Percentiles rank a stretch among this genome's conserved stretches.
These are phyloP conservation scores for Nakazawaea siamensis DNA, from an alignment of 805 yeast genomes.

Conservation along the genomic window DNA sequence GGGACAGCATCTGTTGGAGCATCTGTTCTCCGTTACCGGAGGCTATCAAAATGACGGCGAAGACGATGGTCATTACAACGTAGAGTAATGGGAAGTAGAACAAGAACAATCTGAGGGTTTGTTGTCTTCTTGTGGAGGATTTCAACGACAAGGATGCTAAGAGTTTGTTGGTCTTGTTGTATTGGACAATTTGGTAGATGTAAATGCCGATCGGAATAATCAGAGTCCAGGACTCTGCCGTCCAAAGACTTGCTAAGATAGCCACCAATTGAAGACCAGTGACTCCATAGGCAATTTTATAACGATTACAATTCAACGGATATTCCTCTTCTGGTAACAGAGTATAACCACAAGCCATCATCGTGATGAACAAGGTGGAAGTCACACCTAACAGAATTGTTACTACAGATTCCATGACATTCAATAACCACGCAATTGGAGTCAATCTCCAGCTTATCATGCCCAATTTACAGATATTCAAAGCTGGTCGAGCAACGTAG, in stretches of 20 bases:
- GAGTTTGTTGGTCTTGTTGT: slow-evolving; percentile 1
- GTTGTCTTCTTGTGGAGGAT: slow-evolving; percentile 4
- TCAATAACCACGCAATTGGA: not conserved
- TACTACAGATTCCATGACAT: not conserved
- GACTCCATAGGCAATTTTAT: not conserved
- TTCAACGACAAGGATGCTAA: slow-evolving; percentile 3
- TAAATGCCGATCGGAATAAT: not conserved
- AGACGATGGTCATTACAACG: not conserved
- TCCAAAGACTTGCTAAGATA: not conserved
- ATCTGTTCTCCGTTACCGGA: too few species aligned
- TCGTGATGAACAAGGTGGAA: not conserved
- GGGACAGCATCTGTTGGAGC: too few species aligned
- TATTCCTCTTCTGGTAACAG: slow-evolving; percentile 5
- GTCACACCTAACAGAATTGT: not conserved
- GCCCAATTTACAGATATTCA: not conserved
- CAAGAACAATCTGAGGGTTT: slow-evolving; percentile 5
- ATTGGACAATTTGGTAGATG: slow-evolving; percentile 2
- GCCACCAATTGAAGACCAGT: not conserved
- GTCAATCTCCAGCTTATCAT: not conserved
- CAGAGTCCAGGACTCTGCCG: not conserved
- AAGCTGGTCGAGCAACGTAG: not conserved
- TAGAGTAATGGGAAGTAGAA: slow-evolving; percentile 5
- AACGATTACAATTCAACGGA: slow-evolving; percentile 5
- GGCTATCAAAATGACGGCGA: slow-evolving; percentile 1
- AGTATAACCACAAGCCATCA: slow-evolving; percentile 4